These are phyloP conservation scores for Ascochyta lentis DNA, from an alignment of 2,329 filamentous ascomycete species.

Conservation along the genomic window DNA sequence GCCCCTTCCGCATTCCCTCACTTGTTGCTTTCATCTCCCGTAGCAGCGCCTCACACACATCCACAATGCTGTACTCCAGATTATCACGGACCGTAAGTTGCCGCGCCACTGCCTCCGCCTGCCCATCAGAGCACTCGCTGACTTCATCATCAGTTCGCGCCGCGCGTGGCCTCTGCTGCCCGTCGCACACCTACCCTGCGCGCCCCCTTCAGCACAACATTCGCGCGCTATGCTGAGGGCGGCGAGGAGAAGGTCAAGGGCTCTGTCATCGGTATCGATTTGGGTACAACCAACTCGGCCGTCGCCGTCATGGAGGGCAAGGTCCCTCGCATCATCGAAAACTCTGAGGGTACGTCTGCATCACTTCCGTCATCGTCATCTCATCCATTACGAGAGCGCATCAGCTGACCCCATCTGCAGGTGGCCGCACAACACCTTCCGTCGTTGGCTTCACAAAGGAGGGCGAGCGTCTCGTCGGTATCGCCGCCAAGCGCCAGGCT, in stretches of 20 bases:
- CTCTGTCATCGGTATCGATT: slow-evolving; percentile 95
- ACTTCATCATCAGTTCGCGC: slow-evolving; percentile 60
- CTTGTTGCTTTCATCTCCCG: slow-evolving; percentile 38
- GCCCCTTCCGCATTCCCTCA: slow-evolving; percentile 27
- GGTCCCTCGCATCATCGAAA: slow-evolving; percentile 94
- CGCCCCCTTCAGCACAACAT: slow-evolving; percentile 73
- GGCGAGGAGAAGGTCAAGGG: slow-evolving; percentile 86
- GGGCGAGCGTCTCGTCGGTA: slow-evolving; percentile 94
- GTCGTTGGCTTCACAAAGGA: slow-evolving; percentile 96
- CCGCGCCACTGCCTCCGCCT: neutral
- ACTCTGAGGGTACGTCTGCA: slow-evolving; percentile 76
- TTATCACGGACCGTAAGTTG: slow-evolving; percentile 51
- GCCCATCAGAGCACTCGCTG: slow-evolving; percentile 23
- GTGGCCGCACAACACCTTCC: slow-evolving; percentile 89
- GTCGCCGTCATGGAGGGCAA: slow-evolving; percentile 99
- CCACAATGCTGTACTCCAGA: slow-evolving; percentile 51
- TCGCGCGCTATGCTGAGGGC: slow-evolving; percentile 76
- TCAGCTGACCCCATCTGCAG: slow-evolving; percentile 51
- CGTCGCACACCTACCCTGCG: slow-evolving; percentile 69
- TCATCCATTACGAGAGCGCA: slow-evolving; percentile 4
- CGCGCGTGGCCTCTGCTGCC: slow-evolving; percentile 74
- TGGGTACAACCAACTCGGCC: slow-evolving; percentile 97
- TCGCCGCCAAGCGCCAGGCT: slow-evolving; percentile 96
- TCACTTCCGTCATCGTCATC: neutral
- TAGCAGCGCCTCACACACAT: slow-evolving; percentile 39